Conservation (phyloP, 305 asterid genomes). For the Lippia alba region DNA sequence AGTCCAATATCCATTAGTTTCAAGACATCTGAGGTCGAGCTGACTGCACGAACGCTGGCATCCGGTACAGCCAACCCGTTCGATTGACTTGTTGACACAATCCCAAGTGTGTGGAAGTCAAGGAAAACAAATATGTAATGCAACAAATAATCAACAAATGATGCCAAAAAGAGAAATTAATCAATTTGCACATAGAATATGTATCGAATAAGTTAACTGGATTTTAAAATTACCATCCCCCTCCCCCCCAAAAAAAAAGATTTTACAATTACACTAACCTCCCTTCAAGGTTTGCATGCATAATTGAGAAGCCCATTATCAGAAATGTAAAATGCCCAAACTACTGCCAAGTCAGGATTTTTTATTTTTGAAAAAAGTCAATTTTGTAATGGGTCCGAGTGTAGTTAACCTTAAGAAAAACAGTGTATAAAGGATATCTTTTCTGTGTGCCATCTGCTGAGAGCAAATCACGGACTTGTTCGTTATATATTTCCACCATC, state of each 20-base stretch:
- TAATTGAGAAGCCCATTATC: no score
- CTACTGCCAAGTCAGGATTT: no score
- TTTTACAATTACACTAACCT: no score
- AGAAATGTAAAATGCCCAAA: no score
- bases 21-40: conserved; percentile 58
- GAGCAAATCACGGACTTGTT: conserved; percentile 83
- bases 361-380: no score
- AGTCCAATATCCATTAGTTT: conserved; percentile 69
- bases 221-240: no score
- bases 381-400: no score
- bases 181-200: not conserved
- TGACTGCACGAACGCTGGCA: conserved; percentile 64
- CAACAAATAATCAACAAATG: conserved; percentile 2
- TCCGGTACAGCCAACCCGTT: conserved; percentile 85
- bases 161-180: conserved; percentile 7
- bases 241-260: no score
- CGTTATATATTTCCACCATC: conserved; percentile 88
- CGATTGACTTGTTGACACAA: conserved; percentile 58
- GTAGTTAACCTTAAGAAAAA: not conserved
- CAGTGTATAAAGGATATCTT: conserved; percentile 55
- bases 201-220: not conserved
- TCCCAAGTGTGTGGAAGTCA: conserved; percentile 73
- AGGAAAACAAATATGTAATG: conserved; percentile 47
- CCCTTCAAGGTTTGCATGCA: no score
- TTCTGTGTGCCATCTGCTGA: conserved; percentile 58